phyloP scores from a whole-genome alignment of 306 rosid genomes.

The Gleditsia sinensis region DNA sequence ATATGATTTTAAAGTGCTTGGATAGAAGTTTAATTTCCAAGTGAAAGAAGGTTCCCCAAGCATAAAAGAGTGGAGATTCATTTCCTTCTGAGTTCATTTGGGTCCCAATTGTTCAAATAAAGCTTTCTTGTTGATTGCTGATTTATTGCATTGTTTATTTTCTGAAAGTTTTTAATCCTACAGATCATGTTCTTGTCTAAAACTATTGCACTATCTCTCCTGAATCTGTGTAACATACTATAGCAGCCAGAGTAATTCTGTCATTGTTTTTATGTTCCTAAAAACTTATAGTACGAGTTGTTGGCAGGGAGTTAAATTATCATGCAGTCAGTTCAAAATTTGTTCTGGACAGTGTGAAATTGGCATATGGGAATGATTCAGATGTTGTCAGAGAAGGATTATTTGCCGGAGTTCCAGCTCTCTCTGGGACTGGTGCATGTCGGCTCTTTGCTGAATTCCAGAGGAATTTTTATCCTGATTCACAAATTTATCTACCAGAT shows the following conservation, averaged over 20 bases:
- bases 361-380: slow-evolving; percentile 85
- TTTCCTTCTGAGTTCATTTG: background rate
- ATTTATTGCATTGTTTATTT: background rate
- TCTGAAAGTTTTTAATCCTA: background rate
- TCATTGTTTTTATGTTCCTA: background rate
- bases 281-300: background rate
- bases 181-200: background rate
- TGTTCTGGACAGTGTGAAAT: slow-evolving; percentile 64
- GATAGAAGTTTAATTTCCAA: background rate
- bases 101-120: background rate
- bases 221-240: slow-evolving; percentile 3
- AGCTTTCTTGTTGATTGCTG: background rate
- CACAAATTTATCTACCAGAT: slow-evolving; percentile 77
- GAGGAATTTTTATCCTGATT: slow-evolving; percentile 66
- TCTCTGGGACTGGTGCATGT: slow-evolving; percentile 95
- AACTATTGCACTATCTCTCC: background rate
- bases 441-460: slow-evolving; percentile 81
- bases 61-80: background rate
- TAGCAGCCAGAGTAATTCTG: background rate
- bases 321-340: slow-evolving; percentile 27
- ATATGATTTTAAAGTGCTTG: background rate
- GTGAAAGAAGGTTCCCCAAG: background rate
- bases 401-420: slow-evolving; percentile 76
- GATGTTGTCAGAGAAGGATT: slow-evolving; percentile 60
- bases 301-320: slow-evolving; percentile 37